Percentiles rank a stretch among this genome's conserved stretches.
These are phyloP conservation scores for Clonostachys byssicola DNA, from an alignment of 2,329 filamentous ascomycete species.

Conservation along the genomic window DNA sequence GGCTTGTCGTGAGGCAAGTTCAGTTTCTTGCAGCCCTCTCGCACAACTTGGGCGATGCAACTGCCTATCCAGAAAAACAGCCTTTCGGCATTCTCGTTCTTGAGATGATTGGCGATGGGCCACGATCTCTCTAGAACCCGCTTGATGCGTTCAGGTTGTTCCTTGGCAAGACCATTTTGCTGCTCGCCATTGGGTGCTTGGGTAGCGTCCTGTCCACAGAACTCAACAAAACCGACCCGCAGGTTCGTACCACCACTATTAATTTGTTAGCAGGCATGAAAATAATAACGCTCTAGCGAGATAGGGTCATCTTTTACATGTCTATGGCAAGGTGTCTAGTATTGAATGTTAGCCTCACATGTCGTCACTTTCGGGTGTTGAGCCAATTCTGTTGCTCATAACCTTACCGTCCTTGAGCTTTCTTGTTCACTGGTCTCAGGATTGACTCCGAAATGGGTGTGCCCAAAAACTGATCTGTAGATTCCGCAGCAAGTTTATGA, in stretches of 20 bases:
- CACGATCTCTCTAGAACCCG: slow-evolving; percentile 66
- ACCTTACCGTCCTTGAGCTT: slow-evolving; percentile 43
- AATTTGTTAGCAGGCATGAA: too few relatives aligned
- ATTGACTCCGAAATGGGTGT: slow-evolving; percentile 59
- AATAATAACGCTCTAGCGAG: not conserved
- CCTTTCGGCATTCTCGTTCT: slow-evolving; percentile 69
- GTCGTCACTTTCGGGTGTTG: not conserved
- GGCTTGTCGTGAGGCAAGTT: slow-evolving; percentile 34
- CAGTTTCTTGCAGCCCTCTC: slow-evolving; percentile 43
- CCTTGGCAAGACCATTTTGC: slow-evolving; percentile 7
- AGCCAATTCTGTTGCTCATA: slow-evolving; percentile 4
- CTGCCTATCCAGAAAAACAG: slow-evolving; percentile 79
- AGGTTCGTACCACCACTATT: slow-evolving; percentile 64
- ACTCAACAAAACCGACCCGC: slow-evolving; percentile 63
- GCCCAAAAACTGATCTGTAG: slow-evolving; percentile 51
- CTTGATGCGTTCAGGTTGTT: slow-evolving; percentile 32
- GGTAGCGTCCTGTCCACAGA: slow-evolving; percentile 33
- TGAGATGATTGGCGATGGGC: slow-evolving; percentile 70
- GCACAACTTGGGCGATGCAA: slow-evolving; percentile 71
- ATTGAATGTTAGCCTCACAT: slow-evolving; percentile 1
- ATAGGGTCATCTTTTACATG: slow-evolving; percentile 43
- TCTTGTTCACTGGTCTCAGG: slow-evolving; percentile 38
- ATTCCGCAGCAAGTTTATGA: slow-evolving; percentile 43
- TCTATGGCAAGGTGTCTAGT: slow-evolving; percentile 58
- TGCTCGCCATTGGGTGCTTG: not conserved